Conservation (phyloP, 305 asterid genomes). For the Fraxinus albicans region DNA sequence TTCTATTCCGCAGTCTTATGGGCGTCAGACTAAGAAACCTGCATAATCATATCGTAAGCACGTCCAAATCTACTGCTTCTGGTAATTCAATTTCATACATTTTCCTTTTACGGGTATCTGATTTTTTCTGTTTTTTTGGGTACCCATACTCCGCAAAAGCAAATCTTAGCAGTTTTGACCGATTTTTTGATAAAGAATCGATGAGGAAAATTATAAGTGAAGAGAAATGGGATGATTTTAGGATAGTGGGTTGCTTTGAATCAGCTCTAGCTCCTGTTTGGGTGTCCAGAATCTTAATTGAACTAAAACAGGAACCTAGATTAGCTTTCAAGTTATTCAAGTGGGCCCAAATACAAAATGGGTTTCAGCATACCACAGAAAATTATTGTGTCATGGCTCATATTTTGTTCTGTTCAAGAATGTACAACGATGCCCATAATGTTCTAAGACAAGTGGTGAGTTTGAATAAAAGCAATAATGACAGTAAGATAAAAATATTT, state of each 20-base stretch:
- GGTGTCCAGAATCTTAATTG: conserved; percentile 51
- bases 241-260: conserved; percentile 38
- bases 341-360: conserved; percentile 55
- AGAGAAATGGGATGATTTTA: conserved; percentile 60
- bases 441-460: conserved; percentile 60
- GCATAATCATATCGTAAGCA: conserved; percentile 42
- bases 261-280: conserved; percentile 62
- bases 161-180: conserved; percentile 27
- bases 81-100: conserved; percentile 33
- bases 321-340: conserved; percentile 69
- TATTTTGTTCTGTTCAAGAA: conserved; percentile 73
- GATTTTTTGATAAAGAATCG: conserved; percentile 33
- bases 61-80: conserved; percentile 25
- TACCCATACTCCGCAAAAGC: conserved; percentile 41
- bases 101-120: conserved; percentile 38
- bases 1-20: conserved; percentile 43
- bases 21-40: conserved; percentile 46
- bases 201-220: conserved; percentile 46
- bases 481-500: conserved; percentile 7
- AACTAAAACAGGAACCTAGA: conserved; percentile 65
- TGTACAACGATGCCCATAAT: conserved; percentile 59
- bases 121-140: conserved; percentile 32
- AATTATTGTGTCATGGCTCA: conserved; percentile 72
- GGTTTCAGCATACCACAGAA: conserved; percentile 58
- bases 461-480: conserved; percentile 22